These are phyloP conservation scores for Syncephalastrum monosporum DNA, from an alignment of 371 early-diverging fungal species.

Conservation along the genomic window DNA sequence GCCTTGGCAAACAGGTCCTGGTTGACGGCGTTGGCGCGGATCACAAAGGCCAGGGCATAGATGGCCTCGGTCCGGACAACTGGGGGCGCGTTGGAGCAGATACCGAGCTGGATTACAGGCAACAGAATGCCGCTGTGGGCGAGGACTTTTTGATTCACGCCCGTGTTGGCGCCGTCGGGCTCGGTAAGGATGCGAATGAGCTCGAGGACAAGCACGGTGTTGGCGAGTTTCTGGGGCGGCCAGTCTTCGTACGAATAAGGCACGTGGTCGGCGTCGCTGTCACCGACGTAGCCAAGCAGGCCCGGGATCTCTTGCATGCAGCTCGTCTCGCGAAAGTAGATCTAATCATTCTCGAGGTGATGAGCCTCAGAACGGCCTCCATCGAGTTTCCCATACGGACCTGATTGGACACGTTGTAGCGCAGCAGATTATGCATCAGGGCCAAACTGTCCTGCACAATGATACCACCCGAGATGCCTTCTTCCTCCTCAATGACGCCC, in stretches of 20 bases:
- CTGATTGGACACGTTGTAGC: slow-evolving; percentile 95
- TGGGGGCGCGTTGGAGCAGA: slow-evolving; percentile 62
- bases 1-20: slow-evolving; percentile 71
- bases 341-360: slow-evolving; percentile 38
- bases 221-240: slow-evolving; percentile 80
- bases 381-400: slow-evolving; percentile 35
- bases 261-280: slow-evolving; percentile 58
- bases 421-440: slow-evolving; percentile 85
- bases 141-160: slow-evolving; percentile 87
- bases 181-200: slow-evolving; percentile 86
- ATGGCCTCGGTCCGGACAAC: slow-evolving; percentile 71
- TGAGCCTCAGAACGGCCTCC: background rate
- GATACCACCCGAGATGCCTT: slow-evolving; percentile 91
- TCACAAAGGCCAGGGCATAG: slow-evolving; percentile 80
- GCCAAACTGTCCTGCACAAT: slow-evolving; percentile 95
- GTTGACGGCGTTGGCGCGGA: slow-evolving; percentile 71
- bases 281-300: slow-evolving; percentile 63
- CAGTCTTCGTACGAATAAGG: slow-evolving; percentile 53
- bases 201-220: slow-evolving; percentile 80
- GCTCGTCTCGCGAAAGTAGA: slow-evolving; percentile 93
- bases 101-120: slow-evolving; percentile 64
- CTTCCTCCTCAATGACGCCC: slow-evolving; percentile 86
- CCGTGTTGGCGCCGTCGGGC: slow-evolving; percentile 84
- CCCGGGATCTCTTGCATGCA: slow-evolving; percentile 85
- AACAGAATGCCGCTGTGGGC: slow-evolving; percentile 70